These are phyloP conservation scores for Claviceps digitariae DNA, from an alignment of 2,329 filamentous ascomycete species.

Conservation along the genomic window DNA sequence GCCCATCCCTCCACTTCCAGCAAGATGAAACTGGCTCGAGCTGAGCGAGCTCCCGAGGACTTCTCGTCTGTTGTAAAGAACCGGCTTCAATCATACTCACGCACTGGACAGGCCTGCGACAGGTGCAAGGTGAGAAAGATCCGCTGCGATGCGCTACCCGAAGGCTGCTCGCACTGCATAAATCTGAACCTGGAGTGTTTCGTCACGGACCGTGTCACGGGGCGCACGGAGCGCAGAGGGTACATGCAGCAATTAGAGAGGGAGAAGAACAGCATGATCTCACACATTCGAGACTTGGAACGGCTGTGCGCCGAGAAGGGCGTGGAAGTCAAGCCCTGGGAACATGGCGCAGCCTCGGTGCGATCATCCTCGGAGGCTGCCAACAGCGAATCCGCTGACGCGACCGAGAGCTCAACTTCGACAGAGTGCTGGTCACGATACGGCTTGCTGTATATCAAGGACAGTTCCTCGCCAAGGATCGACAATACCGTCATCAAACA, in stretches of 20 bases:
- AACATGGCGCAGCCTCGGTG: slow-evolving; percentile 16
- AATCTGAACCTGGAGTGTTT: slow-evolving; percentile 65
- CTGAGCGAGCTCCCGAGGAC: slow-evolving; percentile 34
- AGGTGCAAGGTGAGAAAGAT: slow-evolving; percentile 86
- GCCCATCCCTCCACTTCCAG: slow-evolving; percentile 7
- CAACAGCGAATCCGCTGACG: slow-evolving; percentile 12
- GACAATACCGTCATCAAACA: slow-evolving; percentile 10
- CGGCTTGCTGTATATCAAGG: slow-evolving; percentile 22
- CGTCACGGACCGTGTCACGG: slow-evolving; percentile 78
- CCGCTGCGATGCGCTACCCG: slow-evolving; percentile 66
- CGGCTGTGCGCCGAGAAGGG: slow-evolving; percentile 47
- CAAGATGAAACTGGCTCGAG: slow-evolving; percentile 36
- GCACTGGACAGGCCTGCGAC: slow-evolving; percentile 77
- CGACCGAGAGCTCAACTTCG: slow-evolving; percentile 5
- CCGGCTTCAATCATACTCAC: slow-evolving; percentile 39
- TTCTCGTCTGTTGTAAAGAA: slow-evolving; percentile 44
- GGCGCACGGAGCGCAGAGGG: slow-evolving; percentile 64
- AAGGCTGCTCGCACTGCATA: slow-evolving; percentile 71
- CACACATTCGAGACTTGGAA: slow-evolving; percentile 55
- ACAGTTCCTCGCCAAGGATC: slow-evolving; percentile 9
- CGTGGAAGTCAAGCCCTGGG: slow-evolving; percentile 43
- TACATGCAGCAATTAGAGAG: slow-evolving; percentile 66
- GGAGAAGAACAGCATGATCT: slow-evolving; percentile 53
- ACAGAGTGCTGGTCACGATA: slow-evolving; percentile 20
- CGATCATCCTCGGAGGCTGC: slow-evolving; percentile 14